Conservation (phyloP, 345 rosid genomes). For the Arabidopsis thaliana region TAIR10.1 NC_003075.7:18212501-18213000, state of each 20-base stretch:
- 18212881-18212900: constrained; percentile 55
- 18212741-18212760: constrained; percentile 94
- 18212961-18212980: constrained; percentile 1
- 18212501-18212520: constrained; percentile 97
- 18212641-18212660: constrained; percentile 79
- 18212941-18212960: constrained; percentile 10
- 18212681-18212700: constrained; percentile 81
- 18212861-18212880: constrained; percentile 16
- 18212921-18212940: neutral
- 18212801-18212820: constrained; percentile 67
- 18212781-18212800: constrained; percentile 89
- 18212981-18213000: constrained; percentile 19
- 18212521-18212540: constrained; percentile 42
- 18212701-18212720: constrained; percentile 96
- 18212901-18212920: constrained; percentile 12
- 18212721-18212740: constrained; percentile 99
- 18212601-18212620: constrained; percentile 14
- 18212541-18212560: constrained; percentile 15
- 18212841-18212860: constrained; percentile 2
- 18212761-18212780: constrained; percentile 60
- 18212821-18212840: neutral
- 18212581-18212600: constrained; percentile 9
- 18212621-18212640: constrained; percentile 25
- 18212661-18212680: constrained; percentile 98
- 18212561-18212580: constrained; percentile 8